Evolutionary conservation across 345 rosid species (phyloP).

Genomic region (Citrus reticulata): DNA sequence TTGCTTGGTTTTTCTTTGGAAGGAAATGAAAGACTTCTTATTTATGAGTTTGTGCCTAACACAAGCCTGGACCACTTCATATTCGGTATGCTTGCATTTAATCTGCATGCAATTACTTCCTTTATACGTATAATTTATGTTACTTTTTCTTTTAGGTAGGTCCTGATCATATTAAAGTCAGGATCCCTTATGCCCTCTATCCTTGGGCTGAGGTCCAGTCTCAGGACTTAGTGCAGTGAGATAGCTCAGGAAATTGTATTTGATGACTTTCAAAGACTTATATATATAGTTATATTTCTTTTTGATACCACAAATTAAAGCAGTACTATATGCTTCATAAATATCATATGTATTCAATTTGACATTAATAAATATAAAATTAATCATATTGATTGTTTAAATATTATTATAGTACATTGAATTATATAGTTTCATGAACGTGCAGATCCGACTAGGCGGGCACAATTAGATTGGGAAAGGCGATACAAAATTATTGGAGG

Average conservation of each 20-base stretch:
- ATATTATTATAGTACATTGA: not conserved
- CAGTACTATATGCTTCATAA: too few relatives aligned
- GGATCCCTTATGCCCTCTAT: too few relatives aligned
- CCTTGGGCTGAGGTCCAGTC: too few relatives aligned
- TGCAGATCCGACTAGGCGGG: conserved; percentile 21
- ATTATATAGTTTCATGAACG: not conserved
- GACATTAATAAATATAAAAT: too few relatives aligned
- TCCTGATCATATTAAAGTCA: too few relatives aligned
- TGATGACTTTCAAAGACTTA: too few relatives aligned
- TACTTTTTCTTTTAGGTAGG: not conserved
- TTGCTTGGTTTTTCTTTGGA: conserved; percentile 36
- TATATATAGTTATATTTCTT: too few relatives aligned
- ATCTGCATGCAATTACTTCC: not conserved
- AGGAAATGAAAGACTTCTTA: conserved; percentile 36
- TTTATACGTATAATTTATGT: not conserved
- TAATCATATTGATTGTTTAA: not conserved
- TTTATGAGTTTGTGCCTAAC: conserved; percentile 41
- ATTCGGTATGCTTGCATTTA: conserved; percentile 20
- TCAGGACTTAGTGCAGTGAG: too few relatives aligned
- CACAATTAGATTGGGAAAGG: conserved; percentile 25
- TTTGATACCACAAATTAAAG: too few relatives aligned
- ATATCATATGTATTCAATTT: too few relatives aligned
- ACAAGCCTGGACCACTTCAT: conserved; percentile 37
- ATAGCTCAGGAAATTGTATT: too few relatives aligned
- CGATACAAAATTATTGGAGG: conserved; percentile 38